A percentile compares a stretch with the other conserved stretches of the same genome.
Evolutionary conservation across 1,139 yeast genomes (phyloP).

Genomic region (Yamadazyma sp.): DNA sequence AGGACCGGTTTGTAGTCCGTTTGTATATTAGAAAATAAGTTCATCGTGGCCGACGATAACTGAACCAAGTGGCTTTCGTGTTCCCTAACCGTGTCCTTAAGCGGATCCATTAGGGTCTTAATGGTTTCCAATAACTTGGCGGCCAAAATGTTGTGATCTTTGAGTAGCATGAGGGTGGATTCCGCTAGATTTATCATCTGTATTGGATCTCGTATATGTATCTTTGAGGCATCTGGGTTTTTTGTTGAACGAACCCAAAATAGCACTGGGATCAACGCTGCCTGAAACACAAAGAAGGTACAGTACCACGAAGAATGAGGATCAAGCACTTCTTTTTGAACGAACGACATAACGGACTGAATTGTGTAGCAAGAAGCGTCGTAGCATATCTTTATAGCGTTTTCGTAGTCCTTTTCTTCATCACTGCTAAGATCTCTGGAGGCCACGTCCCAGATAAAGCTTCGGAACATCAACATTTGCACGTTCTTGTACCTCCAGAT

Average conservation of each 20-base stretch:
- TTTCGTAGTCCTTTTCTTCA: constrained; percentile 1
- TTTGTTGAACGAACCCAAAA: constrained; percentile 1
- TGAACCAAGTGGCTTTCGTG: background rate
- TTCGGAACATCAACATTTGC: constrained; percentile 13
- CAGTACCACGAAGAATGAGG: constrained; percentile 9
- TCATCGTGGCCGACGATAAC: constrained; percentile 1
- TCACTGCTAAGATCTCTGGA: background rate
- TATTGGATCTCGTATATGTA: background rate
- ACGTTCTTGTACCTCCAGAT: constrained; percentile 12
- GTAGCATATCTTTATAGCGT: constrained; percentile 4
- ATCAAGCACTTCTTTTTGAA: constrained; percentile 2
- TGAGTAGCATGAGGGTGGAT: background rate
- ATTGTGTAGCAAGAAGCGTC: constrained; percentile 6
- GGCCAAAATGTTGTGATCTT: constrained; percentile 1
- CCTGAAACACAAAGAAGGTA: constrained; percentile 10
- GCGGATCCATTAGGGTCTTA: background rate
- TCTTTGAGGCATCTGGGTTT: background rate
- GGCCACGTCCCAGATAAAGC: constrained; percentile 6
- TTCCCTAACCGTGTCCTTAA: background rate
- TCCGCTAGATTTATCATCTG: background rate
- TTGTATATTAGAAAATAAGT: constrained; percentile 1
- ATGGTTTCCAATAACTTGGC: constrained; percentile 3
- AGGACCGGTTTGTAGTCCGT: background rate
- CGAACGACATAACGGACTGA: constrained; percentile 3
- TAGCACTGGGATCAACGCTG: constrained; percentile 9